Percentiles rank a stretch among this genome's conserved stretches.
These are phyloP conservation scores for Purpureocillium takamizusanense DNA, from an alignment of 2,329 filamentous ascomycete genomes.

Conservation along the genomic window DNA sequence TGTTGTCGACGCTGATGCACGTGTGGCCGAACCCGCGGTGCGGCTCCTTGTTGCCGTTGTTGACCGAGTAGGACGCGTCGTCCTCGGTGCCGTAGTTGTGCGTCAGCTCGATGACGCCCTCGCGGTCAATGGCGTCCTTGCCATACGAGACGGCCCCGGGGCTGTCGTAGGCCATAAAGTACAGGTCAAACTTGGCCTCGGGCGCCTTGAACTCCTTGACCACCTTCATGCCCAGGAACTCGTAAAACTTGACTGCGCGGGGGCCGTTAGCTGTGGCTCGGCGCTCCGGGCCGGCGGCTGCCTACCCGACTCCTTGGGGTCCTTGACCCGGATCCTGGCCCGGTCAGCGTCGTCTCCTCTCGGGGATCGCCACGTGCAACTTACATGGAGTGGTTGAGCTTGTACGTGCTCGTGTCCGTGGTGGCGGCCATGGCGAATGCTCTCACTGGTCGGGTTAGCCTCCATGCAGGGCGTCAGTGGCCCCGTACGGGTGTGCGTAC, in stretches of 20 bases:
- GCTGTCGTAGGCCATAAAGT: conserved; percentile 86
- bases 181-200: conserved; percentile 87
- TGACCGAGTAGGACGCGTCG: conserved; percentile 69
- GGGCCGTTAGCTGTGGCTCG: not conserved
- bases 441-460: conserved; percentile 2
- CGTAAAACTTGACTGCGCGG: conserved; percentile 73
- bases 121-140: conserved; percentile 67
- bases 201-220: conserved; percentile 75
- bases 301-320: conserved; percentile 70
- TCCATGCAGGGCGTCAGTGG: too few relatives aligned
- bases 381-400: conserved; percentile 83
- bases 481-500: too few relatives aligned
- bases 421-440: conserved; percentile 47
- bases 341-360: conserved; percentile 6
- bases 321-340: conserved; percentile 84
- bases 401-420: conserved; percentile 70
- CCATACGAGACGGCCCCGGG: conserved; percentile 65
- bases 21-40: conserved; percentile 78
- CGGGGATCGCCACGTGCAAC: conserved; percentile 9
- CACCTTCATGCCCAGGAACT: conserved; percentile 79
- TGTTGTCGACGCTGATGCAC: conserved; percentile 73
- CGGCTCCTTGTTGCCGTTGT: conserved; percentile 88
- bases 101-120: conserved; percentile 82
- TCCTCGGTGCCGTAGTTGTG: conserved; percentile 83
- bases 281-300: not conserved